A percentile compares a stretch with the other conserved stretches of the same genome.
phyloP scores from a whole-genome alignment of 2,329 filamentous ascomycete species.

The Diaporthe citri region DNA sequence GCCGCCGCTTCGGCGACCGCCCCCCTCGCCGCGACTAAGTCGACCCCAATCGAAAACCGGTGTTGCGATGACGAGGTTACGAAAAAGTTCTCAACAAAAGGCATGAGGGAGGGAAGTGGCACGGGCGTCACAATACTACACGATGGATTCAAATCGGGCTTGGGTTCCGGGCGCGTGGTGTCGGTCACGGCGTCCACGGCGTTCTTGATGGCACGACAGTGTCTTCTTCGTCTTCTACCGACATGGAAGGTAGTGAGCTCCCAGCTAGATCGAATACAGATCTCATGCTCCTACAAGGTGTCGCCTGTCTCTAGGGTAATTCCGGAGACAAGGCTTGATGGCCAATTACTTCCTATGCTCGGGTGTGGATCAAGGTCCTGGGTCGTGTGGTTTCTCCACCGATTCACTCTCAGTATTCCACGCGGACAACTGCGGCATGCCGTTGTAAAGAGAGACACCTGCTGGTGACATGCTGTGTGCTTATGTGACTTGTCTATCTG shows the following conservation, averaged over 20 bases:
- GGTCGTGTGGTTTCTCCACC: conserved; percentile 24
- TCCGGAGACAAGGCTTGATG: conserved; percentile 89
- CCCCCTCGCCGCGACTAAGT: conserved; percentile 61
- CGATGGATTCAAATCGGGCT: conserved; percentile 37
- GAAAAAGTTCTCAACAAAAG: conserved; percentile 44
- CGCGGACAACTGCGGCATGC: neutral
- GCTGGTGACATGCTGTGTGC: conserved; percentile 12
- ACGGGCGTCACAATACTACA: conserved; percentile 45
- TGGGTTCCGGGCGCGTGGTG: conserved; percentile 56
- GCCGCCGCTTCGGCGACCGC: conserved; percentile 58
- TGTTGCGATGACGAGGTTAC: conserved; percentile 38
- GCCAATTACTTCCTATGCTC: conserved; percentile 69
- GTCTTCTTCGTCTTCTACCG: conserved; percentile 46
- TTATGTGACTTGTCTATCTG: conserved; percentile 15
- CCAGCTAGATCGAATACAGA: conserved; percentile 71
- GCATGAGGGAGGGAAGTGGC: conserved; percentile 48
- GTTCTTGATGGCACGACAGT: conserved; percentile 48
- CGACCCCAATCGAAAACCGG: conserved; percentile 5
- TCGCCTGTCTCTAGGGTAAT: conserved; percentile 79
- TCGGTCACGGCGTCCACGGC: conserved; percentile 60
- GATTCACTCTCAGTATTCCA: neutral
- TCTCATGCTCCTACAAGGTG: conserved; percentile 79
- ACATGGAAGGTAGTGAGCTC: conserved; percentile 67
- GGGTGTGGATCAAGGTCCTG: conserved; percentile 21
- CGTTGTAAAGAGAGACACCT: conserved; percentile 10